Percentiles rank a stretch among this genome's conserved stretches.
Conservation (phyloP, 2,329 filamentous ascomycete species). For the Trichoderma koningiopsis region DNA sequence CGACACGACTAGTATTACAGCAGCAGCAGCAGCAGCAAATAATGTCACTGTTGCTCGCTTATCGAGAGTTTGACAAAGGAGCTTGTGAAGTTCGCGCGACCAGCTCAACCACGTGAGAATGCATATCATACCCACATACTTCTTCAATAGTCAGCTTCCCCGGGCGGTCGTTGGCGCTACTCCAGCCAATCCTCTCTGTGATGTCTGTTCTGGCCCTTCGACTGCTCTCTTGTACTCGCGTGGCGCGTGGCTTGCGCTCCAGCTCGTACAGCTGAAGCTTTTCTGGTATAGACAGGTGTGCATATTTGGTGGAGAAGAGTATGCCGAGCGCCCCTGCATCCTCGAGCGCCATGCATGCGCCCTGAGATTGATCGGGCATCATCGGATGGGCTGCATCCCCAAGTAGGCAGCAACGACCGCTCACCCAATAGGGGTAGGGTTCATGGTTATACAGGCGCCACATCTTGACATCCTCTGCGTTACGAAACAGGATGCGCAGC, state of each 20-base stretch:
- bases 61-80: background rate
- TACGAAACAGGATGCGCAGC: constrained; percentile 55
- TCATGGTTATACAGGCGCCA: constrained; percentile 54
- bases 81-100: background rate
- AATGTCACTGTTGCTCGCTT: background rate
- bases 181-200: constrained; percentile 40
- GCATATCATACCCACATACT: constrained; percentile 57
- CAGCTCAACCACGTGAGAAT: constrained; percentile 31
- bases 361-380: constrained; percentile 68
- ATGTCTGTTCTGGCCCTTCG: constrained; percentile 57
- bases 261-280: constrained; percentile 50
- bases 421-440: constrained; percentile 56
- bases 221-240: constrained; percentile 53
- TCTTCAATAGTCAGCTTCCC: constrained; percentile 64
- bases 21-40: background rate
- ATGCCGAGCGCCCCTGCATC: constrained; percentile 63
- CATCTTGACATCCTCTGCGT: constrained; percentile 61
- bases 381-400: constrained; percentile 68
- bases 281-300: constrained; percentile 45
- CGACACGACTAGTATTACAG: background rate
- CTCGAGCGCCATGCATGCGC: constrained; percentile 67
- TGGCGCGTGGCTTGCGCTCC: constrained; percentile 53
- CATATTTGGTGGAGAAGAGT: constrained; percentile 50
- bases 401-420: constrained; percentile 53
- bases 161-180: constrained; percentile 49